A percentile compares a stretch with the other conserved stretches of the same genome.
phyloP scores from a whole-genome alignment of 1,284 basidiomycete genomes.

The Boletus sp. region DNA sequence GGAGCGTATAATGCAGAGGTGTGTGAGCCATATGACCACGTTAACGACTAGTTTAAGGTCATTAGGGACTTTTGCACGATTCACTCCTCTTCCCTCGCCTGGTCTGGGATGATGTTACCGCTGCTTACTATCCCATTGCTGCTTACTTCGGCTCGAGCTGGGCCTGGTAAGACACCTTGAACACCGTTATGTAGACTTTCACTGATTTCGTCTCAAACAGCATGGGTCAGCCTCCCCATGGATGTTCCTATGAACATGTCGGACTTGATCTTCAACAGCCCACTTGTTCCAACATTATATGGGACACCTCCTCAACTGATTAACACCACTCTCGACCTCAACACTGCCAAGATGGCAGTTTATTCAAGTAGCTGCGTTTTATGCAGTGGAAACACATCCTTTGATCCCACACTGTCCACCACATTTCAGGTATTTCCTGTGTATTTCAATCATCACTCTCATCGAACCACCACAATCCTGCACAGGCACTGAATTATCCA shows the following conservation, averaged over 20 bases:
- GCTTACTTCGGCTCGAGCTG: background rate
- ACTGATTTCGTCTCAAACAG: slow-evolving; percentile 5
- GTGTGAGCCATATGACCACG: no score
- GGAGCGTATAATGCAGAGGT: no score
- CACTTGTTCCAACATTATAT: slow-evolving; percentile 20
- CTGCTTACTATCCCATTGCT: background rate
- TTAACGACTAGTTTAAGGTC: no score
- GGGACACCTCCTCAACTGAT: slow-evolving; percentile 24
- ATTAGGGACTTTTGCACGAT: no score
- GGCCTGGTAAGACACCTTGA: slow-evolving; percentile 2
- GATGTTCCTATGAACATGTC: slow-evolving; percentile 13
- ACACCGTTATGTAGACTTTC: no score
- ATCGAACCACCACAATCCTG: background rate
- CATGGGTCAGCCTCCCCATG: slow-evolving; percentile 17
- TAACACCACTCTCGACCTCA: slow-evolving; percentile 21
- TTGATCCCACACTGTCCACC: slow-evolving; percentile 16
- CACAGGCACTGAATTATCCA: slow-evolving; percentile 8
- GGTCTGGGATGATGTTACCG: background rate
- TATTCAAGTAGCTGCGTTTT: slow-evolving; percentile 24
- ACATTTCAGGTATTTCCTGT: slow-evolving; percentile 20
- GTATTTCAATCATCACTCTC: background rate
- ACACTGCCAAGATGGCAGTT: slow-evolving; percentile 13
- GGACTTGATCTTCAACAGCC: slow-evolving; percentile 14
- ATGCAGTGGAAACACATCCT: slow-evolving; percentile 19
- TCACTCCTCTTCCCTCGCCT: background rate